Evolutionary conservation across 2,329 filamentous ascomycete genomes (phyloP).

Genomic region (Setomelanomma holmii): DNA sequence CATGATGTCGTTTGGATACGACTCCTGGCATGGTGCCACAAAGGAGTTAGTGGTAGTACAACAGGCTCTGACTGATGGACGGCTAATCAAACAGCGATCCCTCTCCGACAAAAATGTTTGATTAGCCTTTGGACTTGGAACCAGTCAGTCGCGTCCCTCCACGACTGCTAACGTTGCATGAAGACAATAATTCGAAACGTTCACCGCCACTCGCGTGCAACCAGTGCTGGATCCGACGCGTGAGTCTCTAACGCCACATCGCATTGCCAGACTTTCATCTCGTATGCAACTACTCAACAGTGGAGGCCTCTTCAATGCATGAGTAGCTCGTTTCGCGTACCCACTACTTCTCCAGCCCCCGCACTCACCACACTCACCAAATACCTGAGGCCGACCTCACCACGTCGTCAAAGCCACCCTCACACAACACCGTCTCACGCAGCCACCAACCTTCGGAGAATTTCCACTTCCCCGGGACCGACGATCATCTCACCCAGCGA

Average conservation of each 20-base stretch:
- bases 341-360: not conserved
- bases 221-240: not conserved
- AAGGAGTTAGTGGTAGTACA: conserved; percentile 1
- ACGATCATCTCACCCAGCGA: not conserved
- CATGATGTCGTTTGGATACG: not conserved
- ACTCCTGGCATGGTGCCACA: not conserved
- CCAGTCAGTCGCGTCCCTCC: not conserved
- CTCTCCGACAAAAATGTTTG: conserved; percentile 3
- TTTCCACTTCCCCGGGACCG: conserved; percentile 24
- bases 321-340: too few relatives aligned
- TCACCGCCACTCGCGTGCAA: conserved; percentile 25
- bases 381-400: not conserved
- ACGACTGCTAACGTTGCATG: not conserved
- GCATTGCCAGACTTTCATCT: too few relatives aligned
- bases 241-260: too few relatives aligned
- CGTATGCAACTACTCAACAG: too few relatives aligned
- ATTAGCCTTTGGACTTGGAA: conserved; percentile 2
- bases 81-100: conserved; percentile 6
- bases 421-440: not conserved
- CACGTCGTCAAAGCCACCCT: not conserved
- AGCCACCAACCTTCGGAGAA: conserved; percentile 26
- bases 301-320: too few relatives aligned
- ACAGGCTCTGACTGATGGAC: not conserved
- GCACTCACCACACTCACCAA: not conserved
- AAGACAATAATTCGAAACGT: not conserved